Percentiles rank a stretch among this genome's conserved stretches.
Evolutionary conservation across 2,329 filamentous ascomycete genomes (phyloP).

Genomic region (Chaetomiaceae sp.): DNA sequence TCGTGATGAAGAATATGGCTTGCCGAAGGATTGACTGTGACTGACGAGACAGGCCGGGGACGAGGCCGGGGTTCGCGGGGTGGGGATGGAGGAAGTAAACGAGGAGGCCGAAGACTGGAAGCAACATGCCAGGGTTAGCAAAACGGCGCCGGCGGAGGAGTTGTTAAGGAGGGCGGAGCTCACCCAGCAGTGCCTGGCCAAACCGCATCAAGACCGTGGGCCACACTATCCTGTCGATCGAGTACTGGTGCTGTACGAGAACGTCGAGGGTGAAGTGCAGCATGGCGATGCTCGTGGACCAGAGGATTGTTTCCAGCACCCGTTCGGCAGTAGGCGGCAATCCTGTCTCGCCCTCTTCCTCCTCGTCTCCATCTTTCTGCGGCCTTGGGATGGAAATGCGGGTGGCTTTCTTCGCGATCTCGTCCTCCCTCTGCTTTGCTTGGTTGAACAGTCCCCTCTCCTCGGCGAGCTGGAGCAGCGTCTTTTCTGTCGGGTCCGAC

Average conservation of each 20-base stretch:
- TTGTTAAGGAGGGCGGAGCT: slow-evolving; percentile 18
- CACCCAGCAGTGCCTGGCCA: slow-evolving; percentile 50
- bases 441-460: slow-evolving; percentile 55
- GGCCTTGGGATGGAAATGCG: background rate
- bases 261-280: slow-evolving; percentile 76
- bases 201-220: slow-evolving; percentile 49
- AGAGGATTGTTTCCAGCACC: slow-evolving; percentile 53
- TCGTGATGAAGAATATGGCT: slow-evolving; percentile 58
- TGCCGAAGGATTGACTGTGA: slow-evolving; percentile 51
- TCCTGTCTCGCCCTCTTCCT: slow-evolving; percentile 29
- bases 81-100: slow-evolving; percentile 56
- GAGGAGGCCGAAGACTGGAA: slow-evolving; percentile 50
- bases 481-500: slow-evolving; percentile 57
- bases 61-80: slow-evolving; percentile 42
- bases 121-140: slow-evolving; percentile 13
- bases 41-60: slow-evolving; percentile 46
- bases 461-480: slow-evolving; percentile 68
- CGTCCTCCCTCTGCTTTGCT: slow-evolving; percentile 40
- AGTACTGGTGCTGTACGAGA: slow-evolving; percentile 74
- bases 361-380: slow-evolving; percentile 26
- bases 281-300: slow-evolving; percentile 60
- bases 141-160: background rate
- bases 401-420: slow-evolving; percentile 27
- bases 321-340: slow-evolving; percentile 46
- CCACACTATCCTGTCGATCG: slow-evolving; percentile 59